A percentile compares a stretch with the other conserved stretches of the same genome.
phyloP scores from a whole-genome alignment of 768 basidiomycete genomes.

The Hericium coralloides region DNA sequence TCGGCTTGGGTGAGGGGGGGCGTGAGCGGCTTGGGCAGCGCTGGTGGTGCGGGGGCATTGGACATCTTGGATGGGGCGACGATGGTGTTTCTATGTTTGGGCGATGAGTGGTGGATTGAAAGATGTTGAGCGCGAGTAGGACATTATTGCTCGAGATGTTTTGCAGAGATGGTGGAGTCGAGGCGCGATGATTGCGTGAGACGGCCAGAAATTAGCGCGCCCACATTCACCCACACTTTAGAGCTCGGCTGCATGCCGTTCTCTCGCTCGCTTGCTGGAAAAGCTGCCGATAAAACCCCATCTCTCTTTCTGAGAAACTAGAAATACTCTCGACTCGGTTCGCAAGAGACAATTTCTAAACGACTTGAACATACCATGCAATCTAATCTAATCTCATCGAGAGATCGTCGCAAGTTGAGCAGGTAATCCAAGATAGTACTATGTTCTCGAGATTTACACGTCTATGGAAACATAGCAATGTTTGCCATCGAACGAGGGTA shows the following conservation, averaged over 20 bases:
- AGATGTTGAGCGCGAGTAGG: no score
- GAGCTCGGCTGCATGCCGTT: background rate
- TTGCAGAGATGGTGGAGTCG: background rate
- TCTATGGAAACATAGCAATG: background rate
- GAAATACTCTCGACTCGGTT: no score
- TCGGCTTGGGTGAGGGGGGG: conserved; percentile 51
- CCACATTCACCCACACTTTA: no score
- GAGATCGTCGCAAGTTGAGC: background rate
- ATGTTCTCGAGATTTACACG: background rate
- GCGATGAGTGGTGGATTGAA: background rate
- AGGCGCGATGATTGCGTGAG: conserved; percentile 1
- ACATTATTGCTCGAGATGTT: no score
- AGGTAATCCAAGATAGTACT: background rate
- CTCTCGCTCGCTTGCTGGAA: background rate
- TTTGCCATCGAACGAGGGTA: background rate
- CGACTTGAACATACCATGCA: no score
- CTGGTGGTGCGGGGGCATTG: conserved; percentile 7
- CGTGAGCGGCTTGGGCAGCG: conserved; percentile 36
- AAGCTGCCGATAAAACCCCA: background rate
- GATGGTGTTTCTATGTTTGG: background rate
- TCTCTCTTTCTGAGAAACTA: background rate
- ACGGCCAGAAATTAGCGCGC: background rate
- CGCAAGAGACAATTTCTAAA: no score
- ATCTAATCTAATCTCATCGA: no score
- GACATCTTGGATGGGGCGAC: background rate